Percentiles rank a stretch among this genome's conserved stretches.
phyloP scores from a whole-genome alignment of 257 asterid genomes.

The Leptodermis oblonga region DNA sequence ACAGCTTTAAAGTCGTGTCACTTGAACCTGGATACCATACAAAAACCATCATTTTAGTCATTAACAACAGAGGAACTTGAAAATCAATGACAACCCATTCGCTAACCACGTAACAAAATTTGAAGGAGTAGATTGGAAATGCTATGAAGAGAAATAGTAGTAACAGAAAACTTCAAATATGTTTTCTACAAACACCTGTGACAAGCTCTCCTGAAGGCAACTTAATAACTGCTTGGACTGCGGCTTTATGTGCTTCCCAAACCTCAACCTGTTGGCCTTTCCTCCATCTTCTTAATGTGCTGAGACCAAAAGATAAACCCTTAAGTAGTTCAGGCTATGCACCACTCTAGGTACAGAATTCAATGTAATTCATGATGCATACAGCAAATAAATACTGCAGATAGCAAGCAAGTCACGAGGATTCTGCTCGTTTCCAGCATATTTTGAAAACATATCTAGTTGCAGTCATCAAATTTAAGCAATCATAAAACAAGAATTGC shows the following conservation, averaged over 20 bases:
- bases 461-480: not conserved
- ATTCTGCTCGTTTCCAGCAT: not conserved
- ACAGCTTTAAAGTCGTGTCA: constrained; percentile 84
- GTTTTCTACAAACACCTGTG: constrained; percentile 47
- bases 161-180: constrained; percentile 6
- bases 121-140: not conserved
- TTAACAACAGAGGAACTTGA: not conserved
- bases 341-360: not conserved
- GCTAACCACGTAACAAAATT: not conserved
- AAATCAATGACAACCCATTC: not conserved
- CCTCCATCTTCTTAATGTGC: constrained; percentile 91
- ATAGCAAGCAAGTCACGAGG: not conserved
- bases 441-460: not conserved
- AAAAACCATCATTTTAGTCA: constrained; percentile 4
- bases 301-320: constrained; percentile 18
- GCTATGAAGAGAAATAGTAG: constrained; percentile 1
- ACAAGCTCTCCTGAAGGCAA: constrained; percentile 91
- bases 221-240: constrained; percentile 76
- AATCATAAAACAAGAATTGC: no score
- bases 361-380: not conserved
- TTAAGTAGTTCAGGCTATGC: no score
- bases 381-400: no score
- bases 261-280: constrained; percentile 70
- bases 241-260: constrained; percentile 82
- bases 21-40: constrained; percentile 69